A percentile compares a stretch with the other conserved stretches of the same genome.
phyloP scores from a whole-genome alignment of 352 stramenopile species.

The Salisapilia sapeloensis region DNA sequence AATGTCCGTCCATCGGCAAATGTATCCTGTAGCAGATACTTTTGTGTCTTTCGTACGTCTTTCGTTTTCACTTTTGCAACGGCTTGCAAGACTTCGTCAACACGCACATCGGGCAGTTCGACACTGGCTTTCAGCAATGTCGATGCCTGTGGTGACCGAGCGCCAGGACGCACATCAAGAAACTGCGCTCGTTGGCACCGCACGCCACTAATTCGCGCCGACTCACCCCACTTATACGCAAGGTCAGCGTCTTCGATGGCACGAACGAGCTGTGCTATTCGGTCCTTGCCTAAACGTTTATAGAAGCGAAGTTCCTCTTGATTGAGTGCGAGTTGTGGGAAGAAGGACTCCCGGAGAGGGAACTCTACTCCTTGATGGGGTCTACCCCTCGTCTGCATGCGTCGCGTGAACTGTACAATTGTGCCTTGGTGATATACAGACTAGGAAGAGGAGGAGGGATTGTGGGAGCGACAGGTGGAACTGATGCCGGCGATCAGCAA shows the following conservation, averaged over 20 bases:
- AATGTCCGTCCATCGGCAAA: slow-evolving; percentile 52
- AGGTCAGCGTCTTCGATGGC: slow-evolving; percentile 66
- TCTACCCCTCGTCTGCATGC: background rate
- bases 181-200: slow-evolving; percentile 38
- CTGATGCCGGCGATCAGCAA: too few relatives aligned
- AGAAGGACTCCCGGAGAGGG: slow-evolving; percentile 63
- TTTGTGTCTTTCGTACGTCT: slow-evolving; percentile 33
- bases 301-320: slow-evolving; percentile 59
- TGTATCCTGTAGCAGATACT: slow-evolving; percentile 29
- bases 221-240: slow-evolving; percentile 51
- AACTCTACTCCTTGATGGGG: slow-evolving; percentile 22
- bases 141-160: slow-evolving; percentile 16
- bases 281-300: slow-evolving; percentile 57
- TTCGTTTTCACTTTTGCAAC: slow-evolving; percentile 41
- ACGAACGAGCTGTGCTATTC: slow-evolving; percentile 47
- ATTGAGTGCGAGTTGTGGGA: slow-evolving; percentile 55
- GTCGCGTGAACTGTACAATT: background rate
- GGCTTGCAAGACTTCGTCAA: slow-evolving; percentile 35
- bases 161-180: slow-evolving; percentile 34
- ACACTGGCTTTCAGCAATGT: slow-evolving; percentile 49
- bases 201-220: slow-evolving; percentile 6
- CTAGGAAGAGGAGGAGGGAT: background rate
- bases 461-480: background rate
- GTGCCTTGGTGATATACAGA: background rate
- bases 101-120: slow-evolving; percentile 21